Conservation (phyloP, 768 basidiomycete species). For the Clitopilus passeckerianus region DNA sequence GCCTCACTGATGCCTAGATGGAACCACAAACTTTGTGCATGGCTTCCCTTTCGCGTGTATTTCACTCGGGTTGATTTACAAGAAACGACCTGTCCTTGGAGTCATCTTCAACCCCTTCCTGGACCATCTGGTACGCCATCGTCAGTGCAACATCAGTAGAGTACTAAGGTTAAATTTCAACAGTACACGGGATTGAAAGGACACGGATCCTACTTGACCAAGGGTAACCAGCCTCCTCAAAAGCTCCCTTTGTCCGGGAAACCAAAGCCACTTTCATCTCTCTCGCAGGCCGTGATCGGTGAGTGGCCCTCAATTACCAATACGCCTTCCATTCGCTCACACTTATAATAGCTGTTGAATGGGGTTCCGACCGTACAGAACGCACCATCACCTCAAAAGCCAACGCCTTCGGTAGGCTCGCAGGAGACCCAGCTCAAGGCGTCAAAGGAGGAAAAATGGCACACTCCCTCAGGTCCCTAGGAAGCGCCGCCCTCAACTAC, state of each 20-base stretch:
- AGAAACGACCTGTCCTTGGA: constrained; percentile 77
- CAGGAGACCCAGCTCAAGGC: constrained; percentile 60
- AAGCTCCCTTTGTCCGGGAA: constrained; percentile 61
- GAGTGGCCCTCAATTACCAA: constrained; percentile 2
- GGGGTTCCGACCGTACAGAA: constrained; percentile 74
- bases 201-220: constrained; percentile 73
- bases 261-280: constrained; percentile 59
- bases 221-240: constrained; percentile 33
- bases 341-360: constrained; percentile 62
- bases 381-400: constrained; percentile 54
- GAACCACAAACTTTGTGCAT: constrained; percentile 86
- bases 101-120: constrained; percentile 94
- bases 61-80: constrained; percentile 85
- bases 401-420: constrained; percentile 66
- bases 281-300: constrained; percentile 73
- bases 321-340: not conserved
- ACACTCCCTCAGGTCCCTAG: constrained; percentile 78
- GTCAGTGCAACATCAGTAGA: too few species aligned
- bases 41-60: constrained; percentile 87
- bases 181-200: constrained; percentile 79
- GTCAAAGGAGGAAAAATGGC: constrained; percentile 77
- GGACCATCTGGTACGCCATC: constrained; percentile 61
- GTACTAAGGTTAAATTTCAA: not conserved
- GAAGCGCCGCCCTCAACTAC: constrained; percentile 82
- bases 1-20: constrained; percentile 40